Percentiles rank a stretch among this genome's conserved stretches.
Evolutionary conservation across 805 yeast species (phyloP).

Genomic region (Starmerella khaoyaiensis): DNA sequence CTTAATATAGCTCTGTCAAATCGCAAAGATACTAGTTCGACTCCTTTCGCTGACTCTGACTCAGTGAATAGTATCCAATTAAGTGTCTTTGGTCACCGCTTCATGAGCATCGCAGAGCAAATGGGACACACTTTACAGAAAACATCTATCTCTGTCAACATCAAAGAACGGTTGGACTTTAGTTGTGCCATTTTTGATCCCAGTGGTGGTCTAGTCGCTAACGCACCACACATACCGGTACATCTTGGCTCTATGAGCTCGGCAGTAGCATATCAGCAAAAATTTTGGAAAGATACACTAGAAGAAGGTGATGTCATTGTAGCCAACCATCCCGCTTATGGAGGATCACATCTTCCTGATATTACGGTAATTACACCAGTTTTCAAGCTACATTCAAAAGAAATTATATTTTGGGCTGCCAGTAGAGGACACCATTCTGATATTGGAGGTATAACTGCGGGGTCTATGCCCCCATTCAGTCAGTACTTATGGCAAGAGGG

Average conservation of each 20-base stretch:
- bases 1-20: conserved; percentile 25
- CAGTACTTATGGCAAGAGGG: conserved; percentile 81
- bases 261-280: conserved; percentile 54
- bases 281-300: conserved; percentile 49
- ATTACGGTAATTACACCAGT: conserved; percentile 90
- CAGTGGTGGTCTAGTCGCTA: conserved; percentile 68
- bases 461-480: conserved; percentile 90
- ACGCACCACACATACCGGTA: conserved; percentile 81
- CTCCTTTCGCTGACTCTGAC: conserved; percentile 11
- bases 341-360: conserved; percentile 84
- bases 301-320: conserved; percentile 63
- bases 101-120: conserved; percentile 84
- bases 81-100: conserved; percentile 69
- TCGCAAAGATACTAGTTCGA: conserved; percentile 5
- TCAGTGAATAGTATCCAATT: conserved; percentile 54
- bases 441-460: conserved; percentile 84
- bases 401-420: conserved; percentile 76
- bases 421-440: conserved; percentile 95
- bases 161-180: conserved; percentile 70
- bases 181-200: conserved; percentile 74
- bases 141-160: conserved; percentile 71
- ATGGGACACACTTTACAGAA: conserved; percentile 73
- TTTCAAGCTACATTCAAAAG: conserved; percentile 36
- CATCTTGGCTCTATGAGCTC: conserved; percentile 81
- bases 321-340: conserved; percentile 69